Base-by-base conservation (phyloP, 148 eudicot species). In the Rheum nobile region DNA sequence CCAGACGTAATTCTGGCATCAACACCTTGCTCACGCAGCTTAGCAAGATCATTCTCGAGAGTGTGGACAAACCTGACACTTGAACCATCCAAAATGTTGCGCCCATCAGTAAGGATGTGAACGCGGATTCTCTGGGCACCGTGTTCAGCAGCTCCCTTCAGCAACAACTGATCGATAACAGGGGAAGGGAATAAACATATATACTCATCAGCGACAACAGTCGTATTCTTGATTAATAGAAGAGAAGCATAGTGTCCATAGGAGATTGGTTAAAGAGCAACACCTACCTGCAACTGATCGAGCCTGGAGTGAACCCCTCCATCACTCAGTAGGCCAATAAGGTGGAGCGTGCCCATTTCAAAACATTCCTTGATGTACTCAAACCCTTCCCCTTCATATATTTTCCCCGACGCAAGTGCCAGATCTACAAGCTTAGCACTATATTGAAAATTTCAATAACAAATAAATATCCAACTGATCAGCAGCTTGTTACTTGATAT, bases 231-330 rank as follows among this genome's bases (percentile, higher is more conserved):
- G 32, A 54, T 21, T 8, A 8, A 22, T 50, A 50, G 55, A 1
- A 0, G n/a, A n/a, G n/a, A n/a, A n/a, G n/a, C n/a, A n/a, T n/a
- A n/a, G n/a, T n/a, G n/a, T n/a, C 7, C 65, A 50, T 0, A 46
- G 31, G 4, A 21, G 1, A 46, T 77, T 9, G 19, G 2, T 38
- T 31, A 5, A 21, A 54, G 65, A 50, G 9, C 57, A 54, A 47
- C 6, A 34, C 65, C 34, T 78, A 95, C 99, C 96, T 86, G 99
- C 78, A 95, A 67, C 79, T 95, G 97, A 76, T 95, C 97, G 67
- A 91, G 84, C 14, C 99, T 88, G 8, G 97, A 95, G 81, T 95
- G 99, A 8, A 95, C 97, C 78, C 99, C 99, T 35, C 99, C 99
- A 78, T 95, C 99, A 84, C 97, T 95, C 74, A 95, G 65, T 65